Conservation (phyloP, 495 filamentous ascomycete genomes). For the Penicillium atrosanguineum region DNA sequence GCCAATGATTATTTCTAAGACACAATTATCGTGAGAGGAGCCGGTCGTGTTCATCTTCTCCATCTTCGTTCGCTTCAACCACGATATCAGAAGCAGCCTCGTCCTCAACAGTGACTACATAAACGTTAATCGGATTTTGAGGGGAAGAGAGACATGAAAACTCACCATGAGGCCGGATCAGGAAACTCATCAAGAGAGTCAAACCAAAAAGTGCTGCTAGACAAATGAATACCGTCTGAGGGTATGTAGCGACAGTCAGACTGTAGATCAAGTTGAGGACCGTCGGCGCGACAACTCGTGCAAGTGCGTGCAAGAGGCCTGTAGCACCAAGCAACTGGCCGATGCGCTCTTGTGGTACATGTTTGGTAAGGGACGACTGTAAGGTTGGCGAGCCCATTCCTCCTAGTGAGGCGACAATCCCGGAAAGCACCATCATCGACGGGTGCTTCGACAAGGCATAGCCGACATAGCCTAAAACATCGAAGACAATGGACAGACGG, state of each 20-base stretch:
- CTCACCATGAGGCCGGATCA: constrained; percentile 73
- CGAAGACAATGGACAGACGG: constrained; percentile 72
- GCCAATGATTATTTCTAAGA: not conserved
- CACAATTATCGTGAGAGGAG: constrained; percentile 9
- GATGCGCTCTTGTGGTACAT: constrained; percentile 75
- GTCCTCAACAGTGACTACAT: constrained; percentile 19
- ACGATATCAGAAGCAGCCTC: constrained; percentile 10
- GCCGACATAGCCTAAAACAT: constrained; percentile 71
- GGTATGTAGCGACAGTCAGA: constrained; percentile 69
- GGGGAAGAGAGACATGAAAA: not conserved
- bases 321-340: constrained; percentile 85
- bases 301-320: constrained; percentile 80
- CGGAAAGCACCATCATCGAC: constrained; percentile 60
- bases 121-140: constrained; percentile 3
- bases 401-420: constrained; percentile 69
- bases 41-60: constrained; percentile 17
- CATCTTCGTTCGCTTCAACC: constrained; percentile 23
- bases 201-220: constrained; percentile 64
- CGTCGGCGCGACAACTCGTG: constrained; percentile 73
- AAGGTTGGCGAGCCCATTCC: constrained; percentile 82
- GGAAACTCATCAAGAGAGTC: constrained; percentile 62
- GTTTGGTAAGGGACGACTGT: constrained; percentile 82
- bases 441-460: constrained; percentile 62
- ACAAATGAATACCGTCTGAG: constrained; percentile 80
- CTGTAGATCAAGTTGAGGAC: constrained; percentile 86